These are phyloP conservation scores for Lasiosphaeris hirsuta DNA, from an alignment of 495 filamentous ascomycete species.

Conservation along the genomic window DNA sequence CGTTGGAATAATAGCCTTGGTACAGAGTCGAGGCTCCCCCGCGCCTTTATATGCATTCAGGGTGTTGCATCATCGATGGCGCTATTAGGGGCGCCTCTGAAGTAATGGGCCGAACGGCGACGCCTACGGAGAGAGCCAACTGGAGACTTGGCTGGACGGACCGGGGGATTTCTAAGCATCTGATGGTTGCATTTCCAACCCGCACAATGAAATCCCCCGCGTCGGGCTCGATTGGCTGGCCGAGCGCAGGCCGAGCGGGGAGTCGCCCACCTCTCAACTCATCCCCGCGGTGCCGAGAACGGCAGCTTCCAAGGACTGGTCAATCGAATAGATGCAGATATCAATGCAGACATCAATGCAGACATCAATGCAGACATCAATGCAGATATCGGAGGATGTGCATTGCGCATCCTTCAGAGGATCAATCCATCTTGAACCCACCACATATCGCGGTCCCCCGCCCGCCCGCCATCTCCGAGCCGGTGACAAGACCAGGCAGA, in stretches of 20 bases:
- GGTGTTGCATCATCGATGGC: conserved; percentile 29
- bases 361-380: not conserved
- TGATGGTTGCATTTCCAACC: not conserved
- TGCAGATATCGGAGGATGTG: too few species aligned
- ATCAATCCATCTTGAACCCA: too few species aligned
- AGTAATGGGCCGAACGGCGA: not conserved
- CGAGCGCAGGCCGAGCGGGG: too few species aligned
- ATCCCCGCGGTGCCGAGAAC: conserved; percentile 2
- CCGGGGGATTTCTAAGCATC: conserved; percentile 12
- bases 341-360: conserved; percentile 1
- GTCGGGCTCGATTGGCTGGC: too few species aligned
- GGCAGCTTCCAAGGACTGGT: not conserved
- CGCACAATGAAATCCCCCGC: too few species aligned
- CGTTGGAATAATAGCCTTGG: not conserved
- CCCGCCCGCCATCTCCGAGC: too few species aligned
- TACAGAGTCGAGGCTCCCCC: not conserved
- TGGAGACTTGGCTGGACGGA: not conserved
- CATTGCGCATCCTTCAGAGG: too few species aligned
- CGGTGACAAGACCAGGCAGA: too few species aligned
- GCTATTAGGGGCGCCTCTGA: conserved; percentile 12
- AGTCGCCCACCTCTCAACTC: not conserved
- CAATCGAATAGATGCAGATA: too few species aligned
- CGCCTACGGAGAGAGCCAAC: not conserved
- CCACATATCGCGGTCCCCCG: too few species aligned
- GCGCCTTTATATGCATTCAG: not conserved